phyloP scores from a whole-genome alignment of 768 basidiomycete species.

The Tylopilus balloui region DNA sequence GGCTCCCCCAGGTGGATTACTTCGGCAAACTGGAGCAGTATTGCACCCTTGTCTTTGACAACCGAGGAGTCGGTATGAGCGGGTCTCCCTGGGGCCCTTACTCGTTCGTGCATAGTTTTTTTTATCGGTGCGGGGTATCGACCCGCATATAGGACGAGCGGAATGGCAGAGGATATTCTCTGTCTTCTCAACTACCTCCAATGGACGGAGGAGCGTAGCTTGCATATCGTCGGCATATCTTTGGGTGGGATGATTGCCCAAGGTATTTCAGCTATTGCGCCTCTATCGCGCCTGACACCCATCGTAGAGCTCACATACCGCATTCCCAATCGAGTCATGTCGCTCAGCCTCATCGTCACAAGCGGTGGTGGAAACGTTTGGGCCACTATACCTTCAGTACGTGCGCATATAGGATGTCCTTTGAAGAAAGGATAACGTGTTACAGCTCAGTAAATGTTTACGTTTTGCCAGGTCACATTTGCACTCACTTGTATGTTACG shows the following conservation, averaged over 20 bases:
- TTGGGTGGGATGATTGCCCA: constrained; percentile 85
- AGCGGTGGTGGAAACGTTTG: constrained; percentile 57
- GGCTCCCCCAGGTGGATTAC: constrained; percentile 60
- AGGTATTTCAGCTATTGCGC: constrained; percentile 35
- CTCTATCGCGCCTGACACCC: neutral
- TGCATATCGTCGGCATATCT: constrained; percentile 73
- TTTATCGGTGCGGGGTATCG: neutral
- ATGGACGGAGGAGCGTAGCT: constrained; percentile 57
- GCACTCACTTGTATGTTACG: neutral
- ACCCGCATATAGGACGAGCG: constrained; percentile 48
- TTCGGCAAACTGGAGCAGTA: constrained; percentile 55
- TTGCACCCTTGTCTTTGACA: constrained; percentile 73
- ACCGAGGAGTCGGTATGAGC: constrained; percentile 78
- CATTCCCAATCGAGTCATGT: constrained; percentile 63
- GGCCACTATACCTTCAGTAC: constrained; percentile 62
- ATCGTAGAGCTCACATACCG: constrained; percentile 58
- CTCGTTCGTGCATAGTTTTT: constrained; percentile 43
- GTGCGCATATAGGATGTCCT: constrained; percentile 14
- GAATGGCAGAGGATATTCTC: constrained; percentile 74
- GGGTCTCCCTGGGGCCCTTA: constrained; percentile 70
- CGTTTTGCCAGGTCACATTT: constrained; percentile 33
- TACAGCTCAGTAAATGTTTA: constrained; percentile 39
- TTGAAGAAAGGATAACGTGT: neutral
- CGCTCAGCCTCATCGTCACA: constrained; percentile 65
- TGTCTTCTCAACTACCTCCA: constrained; percentile 64